phyloP scores from a whole-genome alignment of 108 stramenopile species.

The Cylindrotheca closterium region DNA sequence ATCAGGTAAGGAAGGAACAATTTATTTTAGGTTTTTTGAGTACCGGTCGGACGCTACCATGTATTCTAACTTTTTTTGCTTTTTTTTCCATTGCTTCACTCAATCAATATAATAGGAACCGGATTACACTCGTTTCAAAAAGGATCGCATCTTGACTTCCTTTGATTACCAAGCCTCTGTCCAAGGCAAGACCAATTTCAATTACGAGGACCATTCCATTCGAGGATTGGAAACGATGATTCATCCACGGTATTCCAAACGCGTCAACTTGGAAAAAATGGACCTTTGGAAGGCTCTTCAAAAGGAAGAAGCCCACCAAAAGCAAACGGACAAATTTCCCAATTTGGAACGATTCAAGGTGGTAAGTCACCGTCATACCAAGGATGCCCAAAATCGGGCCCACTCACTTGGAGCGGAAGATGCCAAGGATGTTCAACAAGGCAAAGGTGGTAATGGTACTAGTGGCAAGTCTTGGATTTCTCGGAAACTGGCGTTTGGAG shows the following conservation, averaged over 20 bases:
- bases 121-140: slow-evolving; percentile 31
- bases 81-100: background rate
- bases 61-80: background rate
- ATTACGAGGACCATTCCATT: slow-evolving; percentile 12
- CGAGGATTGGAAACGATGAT: slow-evolving; percentile 24
- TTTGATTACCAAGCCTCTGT: slow-evolving; percentile 16
- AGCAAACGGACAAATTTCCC: slow-evolving; percentile 7
- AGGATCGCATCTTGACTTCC: slow-evolving; percentile 22
- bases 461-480: background rate
- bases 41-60: background rate
- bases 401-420: slow-evolving; percentile 9
- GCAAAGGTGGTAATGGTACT: too few species aligned
- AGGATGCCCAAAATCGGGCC: slow-evolving; percentile 14
- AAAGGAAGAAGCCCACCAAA: slow-evolving; percentile 25
- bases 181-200: slow-evolving; percentile 5
- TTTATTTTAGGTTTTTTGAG: too few species aligned
- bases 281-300: slow-evolving; percentile 15
- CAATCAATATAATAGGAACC: slow-evolving; percentile 5
- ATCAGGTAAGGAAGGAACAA: too few species aligned
- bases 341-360: slow-evolving; percentile 12
- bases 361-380: slow-evolving; percentile 14
- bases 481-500: background rate
- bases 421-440: slow-evolving; percentile 5
- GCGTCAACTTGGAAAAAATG: slow-evolving; percentile 16
- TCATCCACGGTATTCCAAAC: background rate